Conservation (phyloP, 1,139 yeast genomes). For the Suhomyces atakaporum region DNA sequence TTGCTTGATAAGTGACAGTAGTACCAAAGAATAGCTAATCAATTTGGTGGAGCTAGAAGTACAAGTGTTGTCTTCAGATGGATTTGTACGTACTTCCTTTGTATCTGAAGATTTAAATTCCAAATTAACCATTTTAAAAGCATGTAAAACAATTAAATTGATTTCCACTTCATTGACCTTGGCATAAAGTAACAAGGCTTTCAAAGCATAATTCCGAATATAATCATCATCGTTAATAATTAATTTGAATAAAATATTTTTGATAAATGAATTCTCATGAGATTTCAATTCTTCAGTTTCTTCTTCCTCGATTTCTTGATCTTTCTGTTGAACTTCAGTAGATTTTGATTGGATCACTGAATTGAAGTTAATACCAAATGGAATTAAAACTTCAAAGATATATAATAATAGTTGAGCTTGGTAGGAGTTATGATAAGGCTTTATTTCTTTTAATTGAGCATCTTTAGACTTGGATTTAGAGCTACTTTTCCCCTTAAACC, state of each 20-base stretch:
- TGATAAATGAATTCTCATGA: constrained; percentile 28
- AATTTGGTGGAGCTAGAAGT: constrained; percentile 26
- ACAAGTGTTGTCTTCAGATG: constrained; percentile 28
- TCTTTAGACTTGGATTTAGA: constrained; percentile 24
- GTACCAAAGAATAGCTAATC: constrained; percentile 37
- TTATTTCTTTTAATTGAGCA: constrained; percentile 20
- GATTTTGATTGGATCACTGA: constrained; percentile 20
- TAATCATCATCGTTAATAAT: constrained; percentile 36
- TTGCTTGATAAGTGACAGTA: constrained; percentile 42
- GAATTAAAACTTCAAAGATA: constrained; percentile 36
- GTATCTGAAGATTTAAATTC: constrained; percentile 29
- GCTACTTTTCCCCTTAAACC: constrained; percentile 28
- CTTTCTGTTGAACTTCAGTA: constrained; percentile 16
- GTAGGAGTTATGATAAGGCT: constrained; percentile 39
- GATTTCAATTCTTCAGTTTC: constrained; percentile 19
- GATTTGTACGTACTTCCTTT: constrained; percentile 18
- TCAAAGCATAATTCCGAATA: constrained; percentile 40
- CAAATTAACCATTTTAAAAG: constrained; percentile 35
- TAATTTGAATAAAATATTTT: constrained; percentile 35
- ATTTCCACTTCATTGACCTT: constrained; percentile 36
- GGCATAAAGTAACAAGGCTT: constrained; percentile 36
- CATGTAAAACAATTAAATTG: constrained; percentile 37
- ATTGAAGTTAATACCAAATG: constrained; percentile 41
- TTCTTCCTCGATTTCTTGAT: constrained; percentile 26
- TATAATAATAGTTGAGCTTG: constrained; percentile 36